Percentiles rank a stretch among this genome's conserved stretches.
phyloP scores from a whole-genome alignment of 192 early-diverging fungal genomes.

The Gaertneriomyces sp. region DNA sequence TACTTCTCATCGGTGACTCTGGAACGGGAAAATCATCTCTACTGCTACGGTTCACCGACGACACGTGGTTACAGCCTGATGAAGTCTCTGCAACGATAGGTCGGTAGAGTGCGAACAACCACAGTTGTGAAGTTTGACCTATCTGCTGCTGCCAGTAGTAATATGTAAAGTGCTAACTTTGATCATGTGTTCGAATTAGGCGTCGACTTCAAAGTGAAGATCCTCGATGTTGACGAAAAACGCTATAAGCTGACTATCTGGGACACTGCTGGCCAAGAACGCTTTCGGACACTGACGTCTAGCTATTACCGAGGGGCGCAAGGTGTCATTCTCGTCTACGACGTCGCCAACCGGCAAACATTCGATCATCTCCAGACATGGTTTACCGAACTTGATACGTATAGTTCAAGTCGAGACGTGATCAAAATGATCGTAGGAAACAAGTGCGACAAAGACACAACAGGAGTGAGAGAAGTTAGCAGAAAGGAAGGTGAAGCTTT shows the following conservation, averaged over 20 bases:
- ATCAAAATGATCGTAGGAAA: slow-evolving; percentile 99
- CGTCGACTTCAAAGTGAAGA: slow-evolving; percentile 97
- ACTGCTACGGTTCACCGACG: slow-evolving; percentile 90
- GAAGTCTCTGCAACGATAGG: slow-evolving; percentile 84
- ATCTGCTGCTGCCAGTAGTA: neutral
- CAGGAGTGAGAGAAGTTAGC: slow-evolving; percentile 65
- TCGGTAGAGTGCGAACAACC: slow-evolving; percentile 11
- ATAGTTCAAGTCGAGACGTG: slow-evolving; percentile 79
- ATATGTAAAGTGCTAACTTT: neutral
- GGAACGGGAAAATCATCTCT: slow-evolving; percentile 94
- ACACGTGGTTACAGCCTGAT: slow-evolving; percentile 87
- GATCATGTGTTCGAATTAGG: slow-evolving; percentile 45
- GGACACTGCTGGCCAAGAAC: slow-evolving; percentile 99
- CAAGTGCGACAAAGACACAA: slow-evolving; percentile 88
- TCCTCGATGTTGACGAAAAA: slow-evolving; percentile 75
- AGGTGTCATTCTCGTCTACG: slow-evolving; percentile 97
- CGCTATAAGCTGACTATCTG: slow-evolving; percentile 97
- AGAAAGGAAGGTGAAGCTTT: slow-evolving; percentile 88
- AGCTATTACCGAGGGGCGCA: slow-evolving; percentile 97
- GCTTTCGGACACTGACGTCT: slow-evolving; percentile 95
- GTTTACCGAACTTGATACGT: slow-evolving; percentile 93
- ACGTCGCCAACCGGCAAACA: slow-evolving; percentile 88
- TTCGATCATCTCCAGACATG: slow-evolving; percentile 93
- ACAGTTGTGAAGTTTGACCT: neutral
- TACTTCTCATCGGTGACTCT: slow-evolving; percentile 92